phyloP scores from a whole-genome alignment of 2,329 filamentous ascomycete genomes.

The Calonectria pseudoreteaudii region DNA sequence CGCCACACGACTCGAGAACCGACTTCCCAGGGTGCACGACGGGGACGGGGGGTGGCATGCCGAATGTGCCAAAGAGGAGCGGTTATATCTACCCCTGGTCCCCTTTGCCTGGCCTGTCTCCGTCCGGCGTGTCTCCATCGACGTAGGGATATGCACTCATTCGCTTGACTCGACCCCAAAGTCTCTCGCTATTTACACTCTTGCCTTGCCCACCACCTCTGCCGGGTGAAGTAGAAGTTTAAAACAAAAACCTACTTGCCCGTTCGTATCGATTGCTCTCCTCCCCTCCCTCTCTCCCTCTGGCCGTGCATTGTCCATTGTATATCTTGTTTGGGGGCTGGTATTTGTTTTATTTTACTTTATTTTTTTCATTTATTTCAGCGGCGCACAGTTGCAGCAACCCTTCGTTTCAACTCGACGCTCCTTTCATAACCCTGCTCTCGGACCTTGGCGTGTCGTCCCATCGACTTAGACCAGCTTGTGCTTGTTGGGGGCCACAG shows the following conservation, averaged over 20 bases:
- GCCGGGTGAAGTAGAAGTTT: background rate
- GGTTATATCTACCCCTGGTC: constrained; percentile 7
- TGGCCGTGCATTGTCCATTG: background rate
- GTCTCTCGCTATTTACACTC: constrained; percentile 10
- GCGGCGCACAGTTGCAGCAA: background rate
- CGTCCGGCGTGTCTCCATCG: background rate
- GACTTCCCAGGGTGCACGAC: background rate
- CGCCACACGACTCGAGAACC: background rate
- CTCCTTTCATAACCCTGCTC: background rate
- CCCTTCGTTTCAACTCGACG: background rate
- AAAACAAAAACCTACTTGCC: background rate
- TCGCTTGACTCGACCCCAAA: constrained; percentile 7
- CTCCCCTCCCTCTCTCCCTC: background rate
- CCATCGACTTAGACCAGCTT: background rate
- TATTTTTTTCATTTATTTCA: background rate
- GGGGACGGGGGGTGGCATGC: background rate
- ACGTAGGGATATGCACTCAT: background rate
- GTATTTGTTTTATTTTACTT: background rate
- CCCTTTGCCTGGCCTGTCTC: background rate
- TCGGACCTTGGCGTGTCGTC: background rate
- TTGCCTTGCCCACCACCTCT: background rate
- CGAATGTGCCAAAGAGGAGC: background rate
- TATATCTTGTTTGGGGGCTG: background rate
- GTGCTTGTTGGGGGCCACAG: background rate
- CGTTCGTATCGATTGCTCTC: background rate